These are phyloP conservation scores for Scytalidium lignicola DNA, from an alignment of 2,329 filamentous ascomycete species.

Conservation along the genomic window DNA sequence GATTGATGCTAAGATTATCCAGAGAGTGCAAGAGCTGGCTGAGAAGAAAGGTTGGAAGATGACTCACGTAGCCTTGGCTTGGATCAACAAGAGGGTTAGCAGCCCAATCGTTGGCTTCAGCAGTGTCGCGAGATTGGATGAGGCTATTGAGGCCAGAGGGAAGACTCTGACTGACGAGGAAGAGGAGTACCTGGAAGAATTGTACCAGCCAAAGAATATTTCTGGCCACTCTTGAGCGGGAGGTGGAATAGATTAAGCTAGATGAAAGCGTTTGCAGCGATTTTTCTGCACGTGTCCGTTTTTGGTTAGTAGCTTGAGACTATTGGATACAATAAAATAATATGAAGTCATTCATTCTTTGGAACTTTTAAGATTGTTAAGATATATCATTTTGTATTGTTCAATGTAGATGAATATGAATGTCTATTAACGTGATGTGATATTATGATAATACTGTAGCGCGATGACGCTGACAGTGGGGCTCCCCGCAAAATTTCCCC, in stretches of 20 bases:
- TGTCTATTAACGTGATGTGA: too few species aligned
- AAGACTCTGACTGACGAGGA: constrained; percentile 45
- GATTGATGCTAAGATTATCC: constrained; percentile 45
- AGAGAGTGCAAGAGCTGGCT: constrained; percentile 50
- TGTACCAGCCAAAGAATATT: constrained; percentile 42
- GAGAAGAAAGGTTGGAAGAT: constrained; percentile 52
- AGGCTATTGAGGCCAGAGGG: constrained; percentile 37
- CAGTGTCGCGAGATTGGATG: constrained; percentile 46
- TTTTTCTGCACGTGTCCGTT: not conserved
- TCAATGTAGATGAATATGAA: too few species aligned
- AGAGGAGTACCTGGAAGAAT: constrained; percentile 46
- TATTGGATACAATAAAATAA: not conserved
- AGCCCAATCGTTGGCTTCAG: constrained; percentile 49
- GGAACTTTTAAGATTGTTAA: too few species aligned
- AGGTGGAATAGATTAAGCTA: not conserved
- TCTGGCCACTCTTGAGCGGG: constrained; percentile 20
- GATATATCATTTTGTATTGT: too few species aligned
- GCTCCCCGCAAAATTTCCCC: not conserved
- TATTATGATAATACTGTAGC: too few species aligned
- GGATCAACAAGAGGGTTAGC: constrained; percentile 40
- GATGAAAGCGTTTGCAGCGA: not conserved
- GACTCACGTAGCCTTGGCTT: constrained; percentile 53
- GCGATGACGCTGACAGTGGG: not conserved
- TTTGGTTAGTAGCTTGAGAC: not conserved
- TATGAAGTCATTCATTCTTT: not conserved